These are phyloP conservation scores for Agaricus blazei DNA, from an alignment of 768 basidiomycete genomes.

Conservation along the genomic window DNA sequence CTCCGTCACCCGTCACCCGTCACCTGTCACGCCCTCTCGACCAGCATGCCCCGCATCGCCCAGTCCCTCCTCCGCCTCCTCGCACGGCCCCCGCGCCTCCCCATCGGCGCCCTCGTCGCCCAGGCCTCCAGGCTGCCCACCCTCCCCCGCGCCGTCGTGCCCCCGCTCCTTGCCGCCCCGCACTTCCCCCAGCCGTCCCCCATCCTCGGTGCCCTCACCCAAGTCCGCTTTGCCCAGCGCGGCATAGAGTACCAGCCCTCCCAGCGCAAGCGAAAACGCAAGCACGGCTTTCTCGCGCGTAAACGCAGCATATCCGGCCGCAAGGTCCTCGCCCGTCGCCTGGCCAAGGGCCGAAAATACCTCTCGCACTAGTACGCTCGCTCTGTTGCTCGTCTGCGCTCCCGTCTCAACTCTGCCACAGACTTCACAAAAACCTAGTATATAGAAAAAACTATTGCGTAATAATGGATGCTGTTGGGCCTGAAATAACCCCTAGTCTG, in stretches of 20 bases:
- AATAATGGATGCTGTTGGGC: neutral
- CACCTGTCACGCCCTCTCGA: neutral
- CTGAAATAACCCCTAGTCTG: neutral
- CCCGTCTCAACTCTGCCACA: neutral
- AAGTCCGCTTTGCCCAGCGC: slow-evolving; percentile 59
- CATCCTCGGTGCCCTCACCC: slow-evolving; percentile 36
- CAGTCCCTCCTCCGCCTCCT: slow-evolving; percentile 31
- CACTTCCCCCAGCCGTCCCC: slow-evolving; percentile 24
- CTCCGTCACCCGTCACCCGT: slow-evolving; percentile 8
- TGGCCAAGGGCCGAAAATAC: slow-evolving; percentile 72
- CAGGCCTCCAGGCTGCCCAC: slow-evolving; percentile 13
- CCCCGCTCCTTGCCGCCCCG: slow-evolving; percentile 13
- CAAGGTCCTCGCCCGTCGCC: slow-evolving; percentile 65
- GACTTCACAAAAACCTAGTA: no score
- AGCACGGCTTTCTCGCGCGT: slow-evolving; percentile 84
- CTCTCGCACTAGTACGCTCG: slow-evolving; percentile 58
- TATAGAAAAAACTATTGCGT: no score
- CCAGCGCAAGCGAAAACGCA: slow-evolving; percentile 87
- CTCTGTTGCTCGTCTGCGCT: neutral
- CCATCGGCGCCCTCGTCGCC: slow-evolving; percentile 14
- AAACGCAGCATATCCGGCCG: slow-evolving; percentile 65
- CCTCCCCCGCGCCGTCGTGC: slow-evolving; percentile 6
- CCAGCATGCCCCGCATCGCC: slow-evolving; percentile 40
- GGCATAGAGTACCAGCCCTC: slow-evolving; percentile 98
- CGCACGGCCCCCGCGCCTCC: slow-evolving; percentile 26